Base-by-base conservation (phyloP, 2,329 filamentous ascomycete species). In the Huntiella moniliformis region DNA sequence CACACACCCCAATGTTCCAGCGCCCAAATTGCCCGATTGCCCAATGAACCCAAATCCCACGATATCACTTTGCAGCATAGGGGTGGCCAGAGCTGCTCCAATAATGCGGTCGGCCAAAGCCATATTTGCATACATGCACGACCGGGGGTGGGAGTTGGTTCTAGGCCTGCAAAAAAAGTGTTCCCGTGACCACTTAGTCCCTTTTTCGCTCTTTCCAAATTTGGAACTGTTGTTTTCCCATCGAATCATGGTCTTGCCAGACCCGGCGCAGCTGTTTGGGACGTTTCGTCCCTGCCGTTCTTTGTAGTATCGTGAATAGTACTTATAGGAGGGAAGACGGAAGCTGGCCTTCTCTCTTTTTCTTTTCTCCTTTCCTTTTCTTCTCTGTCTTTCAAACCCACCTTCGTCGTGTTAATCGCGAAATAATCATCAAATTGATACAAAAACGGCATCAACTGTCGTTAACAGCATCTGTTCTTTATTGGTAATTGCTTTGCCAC, bases 101-200 rank as follows among this genome's bases (percentile, higher is more conserved):
- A 28, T 28, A 28, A 28, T 28, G 22, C 22, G 22, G 22, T 28
- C 22, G 22, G 22, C 22, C 22, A 28, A 36, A 15, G 34, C 34
- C 34, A n/a, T 16, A 36, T n/a, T 36, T n/a, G 12, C 34, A n/a
- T n/a, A 34, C 17, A 42, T 42, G 28, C 31, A 34, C 22, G 22
- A 28, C 22, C 22, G 31, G 28, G 31, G 17, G 28, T 13, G 31
- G 40, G 40, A n/a, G 33, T 31, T 42, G 13, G 31, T 42, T 42
- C 40, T 42, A 42, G 40, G 40, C 22, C 40, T 42, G 28, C 34
- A 32, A 16, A 42, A 42, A 42, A 42, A 35, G 40, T 42, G 40
- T 31, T 42, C 40, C 10, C 40, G 40, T 32, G 40, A 42, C 22
- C 40, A 34, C 40, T 42, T 42, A 34, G 31, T 42, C 40, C 40